These are phyloP conservation scores for Aegilops bicornis DNA, from an alignment of 176 grass and related monocot species.

Conservation along the genomic window DNA sequence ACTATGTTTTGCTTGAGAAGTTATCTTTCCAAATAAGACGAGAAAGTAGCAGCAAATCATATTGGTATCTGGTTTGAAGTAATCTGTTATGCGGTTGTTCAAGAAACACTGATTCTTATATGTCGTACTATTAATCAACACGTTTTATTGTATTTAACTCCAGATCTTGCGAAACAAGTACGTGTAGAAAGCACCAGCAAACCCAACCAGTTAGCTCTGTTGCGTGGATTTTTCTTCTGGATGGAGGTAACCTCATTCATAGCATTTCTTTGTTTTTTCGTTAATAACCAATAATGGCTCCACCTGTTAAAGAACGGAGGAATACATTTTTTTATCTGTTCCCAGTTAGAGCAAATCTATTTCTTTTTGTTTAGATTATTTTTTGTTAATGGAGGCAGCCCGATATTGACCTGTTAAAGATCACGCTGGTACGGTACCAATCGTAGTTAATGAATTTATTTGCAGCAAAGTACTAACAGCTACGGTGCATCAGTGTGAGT, in stretches of 20 bases:
- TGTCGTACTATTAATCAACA: background rate
- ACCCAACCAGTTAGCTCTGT: conserved; percentile 48
- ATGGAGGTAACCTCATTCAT: conserved; percentile 50
- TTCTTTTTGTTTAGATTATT: background rate
- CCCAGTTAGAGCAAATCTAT: background rate
- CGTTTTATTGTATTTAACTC: conserved; percentile 15
- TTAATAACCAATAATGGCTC: background rate
- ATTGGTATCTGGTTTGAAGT: background rate
- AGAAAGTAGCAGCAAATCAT: background rate
- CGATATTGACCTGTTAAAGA: background rate
- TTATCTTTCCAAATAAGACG: background rate
- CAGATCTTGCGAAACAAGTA: conserved; percentile 49
- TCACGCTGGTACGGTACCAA: background rate
- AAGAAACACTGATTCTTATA: background rate
- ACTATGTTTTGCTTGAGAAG: background rate
- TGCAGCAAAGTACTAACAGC: too few species aligned
- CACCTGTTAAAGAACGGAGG: background rate
- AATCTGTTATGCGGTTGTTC: background rate
- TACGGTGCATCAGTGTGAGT: too few species aligned
- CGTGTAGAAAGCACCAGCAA: background rate
- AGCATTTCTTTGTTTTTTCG: background rate
- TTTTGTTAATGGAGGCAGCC: conserved; percentile 16
- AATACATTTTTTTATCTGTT: background rate
- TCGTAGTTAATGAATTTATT: too few species aligned
- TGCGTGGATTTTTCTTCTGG: conserved; percentile 82